Evolutionary conservation across 805 yeast species (phyloP).

Genomic region (Cyberlindnera mycetangii): DNA sequence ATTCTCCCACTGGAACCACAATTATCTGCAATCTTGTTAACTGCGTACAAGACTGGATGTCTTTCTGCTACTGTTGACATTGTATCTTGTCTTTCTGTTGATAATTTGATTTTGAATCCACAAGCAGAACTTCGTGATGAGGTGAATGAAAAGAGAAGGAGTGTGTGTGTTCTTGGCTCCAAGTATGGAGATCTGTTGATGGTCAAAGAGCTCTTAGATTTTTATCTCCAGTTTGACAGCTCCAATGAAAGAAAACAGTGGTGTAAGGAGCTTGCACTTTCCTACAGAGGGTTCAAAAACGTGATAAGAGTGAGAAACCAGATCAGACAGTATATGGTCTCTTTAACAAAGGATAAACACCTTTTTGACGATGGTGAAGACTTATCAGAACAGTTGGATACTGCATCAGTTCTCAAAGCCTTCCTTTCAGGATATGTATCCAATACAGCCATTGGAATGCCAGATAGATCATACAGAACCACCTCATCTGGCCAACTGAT

Average conservation of each 20-base stretch:
- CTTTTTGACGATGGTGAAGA: slow-evolving; percentile 25
- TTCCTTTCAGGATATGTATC: slow-evolving; percentile 81
- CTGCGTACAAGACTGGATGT: slow-evolving; percentile 54
- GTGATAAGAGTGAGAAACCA: slow-evolving; percentile 76
- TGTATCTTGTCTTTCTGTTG: slow-evolving; percentile 90
- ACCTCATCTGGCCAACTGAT: slow-evolving; percentile 80
- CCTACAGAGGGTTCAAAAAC: slow-evolving; percentile 75
- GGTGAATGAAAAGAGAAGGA: slow-evolving; percentile 70
- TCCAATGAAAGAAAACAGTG: slow-evolving; percentile 64
- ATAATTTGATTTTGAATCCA: slow-evolving; percentile 79
- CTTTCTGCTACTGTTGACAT: slow-evolving; percentile 76
- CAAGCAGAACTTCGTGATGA: slow-evolving; percentile 80
- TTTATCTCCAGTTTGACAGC: slow-evolving; percentile 44
- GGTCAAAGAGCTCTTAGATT: slow-evolving; percentile 72
- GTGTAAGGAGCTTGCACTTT: slow-evolving; percentile 79
- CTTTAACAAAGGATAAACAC: slow-evolving; percentile 39
- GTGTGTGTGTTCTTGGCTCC: slow-evolving; percentile 66
- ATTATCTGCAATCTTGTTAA: slow-evolving; percentile 76
- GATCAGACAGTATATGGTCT: slow-evolving; percentile 61
- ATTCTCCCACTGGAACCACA: slow-evolving; percentile 91
- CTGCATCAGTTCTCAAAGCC: slow-evolving; percentile 63
- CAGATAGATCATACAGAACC: slow-evolving; percentile 89
- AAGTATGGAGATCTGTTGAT: slow-evolving; percentile 80
- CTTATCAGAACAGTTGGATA: slow-evolving; percentile 38
- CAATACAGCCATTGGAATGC: slow-evolving; percentile 91